phyloP scores from a whole-genome alignment of 345 rosid species.

The Lumnitzera littorea region DNA sequence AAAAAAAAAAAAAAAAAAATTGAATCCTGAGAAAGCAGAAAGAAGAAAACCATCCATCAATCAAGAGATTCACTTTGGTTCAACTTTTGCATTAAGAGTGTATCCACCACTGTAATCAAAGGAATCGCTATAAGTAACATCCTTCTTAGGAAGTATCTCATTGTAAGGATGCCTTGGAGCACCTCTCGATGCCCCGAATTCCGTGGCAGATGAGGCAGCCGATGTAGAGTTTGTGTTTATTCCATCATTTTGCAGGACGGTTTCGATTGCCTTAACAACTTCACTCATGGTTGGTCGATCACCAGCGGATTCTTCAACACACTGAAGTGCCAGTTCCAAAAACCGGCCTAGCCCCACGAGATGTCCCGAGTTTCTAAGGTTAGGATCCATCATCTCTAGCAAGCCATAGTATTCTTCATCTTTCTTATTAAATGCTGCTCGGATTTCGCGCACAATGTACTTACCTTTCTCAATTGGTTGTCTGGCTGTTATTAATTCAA shows the following conservation, averaged over 20 bases:
- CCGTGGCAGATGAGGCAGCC: conserved; percentile 75
- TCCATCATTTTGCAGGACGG: conserved; percentile 64
- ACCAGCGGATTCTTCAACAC: conserved; percentile 75
- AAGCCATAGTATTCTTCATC: conserved; percentile 65
- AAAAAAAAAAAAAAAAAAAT: background rate
- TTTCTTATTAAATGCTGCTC: conserved; percentile 34
- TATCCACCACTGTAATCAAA: conserved; percentile 82
- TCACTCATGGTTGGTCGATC: conserved; percentile 89
- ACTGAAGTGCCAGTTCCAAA: conserved; percentile 68
- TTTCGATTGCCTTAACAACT: conserved; percentile 74
- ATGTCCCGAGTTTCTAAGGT: conserved; percentile 35
- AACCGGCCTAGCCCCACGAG: conserved; percentile 49
- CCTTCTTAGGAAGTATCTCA: conserved; percentile 35
- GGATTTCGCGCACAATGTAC: conserved; percentile 74
- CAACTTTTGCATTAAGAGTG: conserved; percentile 46
- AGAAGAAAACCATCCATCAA: background rate
- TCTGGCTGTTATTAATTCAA: conserved; percentile 73
- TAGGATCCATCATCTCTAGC: conserved; percentile 63
- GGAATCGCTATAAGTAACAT: conserved; percentile 23
- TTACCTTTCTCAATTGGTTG: conserved; percentile 91
- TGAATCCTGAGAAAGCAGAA: background rate
- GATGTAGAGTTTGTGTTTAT: conserved; percentile 65
- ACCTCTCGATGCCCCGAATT: conserved; percentile 48
- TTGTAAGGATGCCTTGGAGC: conserved; percentile 47
- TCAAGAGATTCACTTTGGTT: conserved; percentile 43